Evolutionary conservation across 331 rosid species (phyloP), one percentile per base, ranked within the genome.

Genomic region (Ulmus americana): DNA sequence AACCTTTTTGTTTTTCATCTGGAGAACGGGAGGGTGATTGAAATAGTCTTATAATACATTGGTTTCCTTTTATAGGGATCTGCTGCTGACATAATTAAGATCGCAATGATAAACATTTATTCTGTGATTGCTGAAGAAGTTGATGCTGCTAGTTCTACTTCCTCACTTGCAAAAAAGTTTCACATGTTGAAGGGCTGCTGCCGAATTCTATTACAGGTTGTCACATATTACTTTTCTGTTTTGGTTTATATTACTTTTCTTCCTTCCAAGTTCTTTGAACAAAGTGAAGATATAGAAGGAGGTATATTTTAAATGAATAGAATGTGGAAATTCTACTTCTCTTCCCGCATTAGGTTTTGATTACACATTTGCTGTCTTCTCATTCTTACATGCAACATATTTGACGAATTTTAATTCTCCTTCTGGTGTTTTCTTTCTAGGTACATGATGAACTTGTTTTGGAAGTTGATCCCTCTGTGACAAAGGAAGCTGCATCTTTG

Each of bases 371-470:
- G 63, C 50, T 40, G 40, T 60, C 38, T 58, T 18, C 13, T 51
- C 38, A 45, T 11, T 55, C 15, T 49, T 49, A 49, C 7, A 7
- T 4, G 59, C 15, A 18, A 43, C 42, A 7, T 52, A 58, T 39
- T 6, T 13, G 28, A 42, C 40, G 64, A 46, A 13, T 8, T 20
- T 47, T 8, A 46, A n/a, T 6, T 62, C 40, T 63, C 39, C 40
- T 58, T 16, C 14, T 52, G 52, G 63, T 65, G 66, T 59, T 72
- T 57, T 51, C 66, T 76, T 54, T 75, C 46, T 72, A 92, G 98
- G 97, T 92, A 54, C 98, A 92, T 56, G 98, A 92, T 70, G 98
- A 92, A 76, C 76, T 89, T 62, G 91, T 92, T 73, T 81, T 92
- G 73, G 97, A 92, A 89, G 97, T 76, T 74, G 91, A 89, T 73